Evolutionary conservation across 148 eudicot species (phyloP).

Genomic region (Cornus kousa): DNA sequence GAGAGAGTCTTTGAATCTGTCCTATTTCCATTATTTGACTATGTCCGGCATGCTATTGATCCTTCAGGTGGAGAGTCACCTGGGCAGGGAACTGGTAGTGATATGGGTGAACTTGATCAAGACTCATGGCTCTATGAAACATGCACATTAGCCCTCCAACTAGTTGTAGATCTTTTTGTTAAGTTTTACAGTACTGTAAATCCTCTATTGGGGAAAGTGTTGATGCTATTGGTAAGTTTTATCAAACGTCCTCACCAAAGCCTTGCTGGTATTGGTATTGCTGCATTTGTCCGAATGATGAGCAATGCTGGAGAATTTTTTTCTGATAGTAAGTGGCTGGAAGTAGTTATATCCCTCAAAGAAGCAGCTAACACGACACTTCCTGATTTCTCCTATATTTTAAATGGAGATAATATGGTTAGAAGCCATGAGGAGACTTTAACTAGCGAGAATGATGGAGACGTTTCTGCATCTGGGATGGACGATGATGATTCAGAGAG

Average conservation of each 20-base stretch:
- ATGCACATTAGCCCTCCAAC: slow-evolving; percentile 91
- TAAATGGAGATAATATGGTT: slow-evolving; percentile 35
- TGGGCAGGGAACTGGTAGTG: slow-evolving; percentile 42
- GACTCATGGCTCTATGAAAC: slow-evolving; percentile 99
- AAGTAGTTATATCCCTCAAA: slow-evolving; percentile 77
- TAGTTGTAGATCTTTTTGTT: slow-evolving; percentile 92
- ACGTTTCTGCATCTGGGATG: slow-evolving; percentile 35
- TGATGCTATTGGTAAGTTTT: slow-evolving; percentile 82
- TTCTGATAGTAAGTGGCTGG: slow-evolving; percentile 91
- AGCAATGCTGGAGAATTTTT: slow-evolving; percentile 94
- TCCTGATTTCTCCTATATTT: slow-evolving; percentile 76
- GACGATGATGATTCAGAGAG: slow-evolving; percentile 49
- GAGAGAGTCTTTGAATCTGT: slow-evolving; percentile 95
- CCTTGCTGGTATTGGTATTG: slow-evolving; percentile 97
- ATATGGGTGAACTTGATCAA: slow-evolving; percentile 69
- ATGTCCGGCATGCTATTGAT: slow-evolving; percentile 90
- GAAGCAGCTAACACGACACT: slow-evolving; percentile 80
- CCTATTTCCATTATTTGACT: slow-evolving; percentile 92
- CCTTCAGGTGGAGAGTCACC: slow-evolving; percentile 60
- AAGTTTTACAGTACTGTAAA: slow-evolving; percentile 83
- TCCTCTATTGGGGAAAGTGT: slow-evolving; percentile 82
- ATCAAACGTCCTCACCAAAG: slow-evolving; percentile 97
- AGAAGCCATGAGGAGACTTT: slow-evolving; percentile 47
- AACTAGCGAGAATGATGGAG: slow-evolving; percentile 39
- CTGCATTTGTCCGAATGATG: slow-evolving; percentile 92